Evolutionary conservation across 495 filamentous ascomycete genomes (phyloP).

Genomic region (Apodospora peruviana): DNA sequence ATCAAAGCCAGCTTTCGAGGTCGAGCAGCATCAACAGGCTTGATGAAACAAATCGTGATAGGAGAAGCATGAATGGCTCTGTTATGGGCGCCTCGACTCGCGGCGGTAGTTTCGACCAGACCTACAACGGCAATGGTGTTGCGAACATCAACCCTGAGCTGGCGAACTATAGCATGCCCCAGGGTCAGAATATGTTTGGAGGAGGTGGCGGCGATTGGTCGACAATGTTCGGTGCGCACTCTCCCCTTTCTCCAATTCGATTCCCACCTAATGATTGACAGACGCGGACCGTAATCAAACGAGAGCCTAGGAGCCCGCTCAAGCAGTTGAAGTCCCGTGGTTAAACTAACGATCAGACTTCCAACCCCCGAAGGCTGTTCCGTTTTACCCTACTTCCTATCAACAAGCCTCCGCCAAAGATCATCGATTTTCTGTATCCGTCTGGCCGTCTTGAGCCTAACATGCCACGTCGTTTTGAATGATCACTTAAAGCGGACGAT

Average conservation of each 20-base stretch:
- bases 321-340: conserved; percentile 34
- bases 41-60: conserved; percentile 44
- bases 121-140: conserved; percentile 47
- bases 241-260: conserved; percentile 54
- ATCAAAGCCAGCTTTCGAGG: conserved; percentile 51
- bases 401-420: conserved; percentile 45
- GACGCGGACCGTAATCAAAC: conserved; percentile 49
- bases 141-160: conserved; percentile 53
- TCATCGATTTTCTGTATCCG: conserved; percentile 52
- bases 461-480: conserved; percentile 36
- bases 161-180: conserved; percentile 50
- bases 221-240: conserved; percentile 62
- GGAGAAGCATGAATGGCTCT: conserved; percentile 47
- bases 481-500: conserved; percentile 50
- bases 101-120: conserved; percentile 37
- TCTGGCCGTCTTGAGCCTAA: conserved; percentile 26
- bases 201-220: conserved; percentile 56
- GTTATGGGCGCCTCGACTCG: conserved; percentile 34
- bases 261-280: conserved; percentile 52
- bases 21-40: conserved; percentile 54
- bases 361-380: conserved; percentile 36
- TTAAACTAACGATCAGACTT: too few species aligned
- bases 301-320: conserved; percentile 38
- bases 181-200: conserved; percentile 45
- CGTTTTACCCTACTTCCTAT: conserved; percentile 39